Conservation (phyloP, 2,329 filamentous ascomycete genomes). For the Fusarium sp. region DNA sequence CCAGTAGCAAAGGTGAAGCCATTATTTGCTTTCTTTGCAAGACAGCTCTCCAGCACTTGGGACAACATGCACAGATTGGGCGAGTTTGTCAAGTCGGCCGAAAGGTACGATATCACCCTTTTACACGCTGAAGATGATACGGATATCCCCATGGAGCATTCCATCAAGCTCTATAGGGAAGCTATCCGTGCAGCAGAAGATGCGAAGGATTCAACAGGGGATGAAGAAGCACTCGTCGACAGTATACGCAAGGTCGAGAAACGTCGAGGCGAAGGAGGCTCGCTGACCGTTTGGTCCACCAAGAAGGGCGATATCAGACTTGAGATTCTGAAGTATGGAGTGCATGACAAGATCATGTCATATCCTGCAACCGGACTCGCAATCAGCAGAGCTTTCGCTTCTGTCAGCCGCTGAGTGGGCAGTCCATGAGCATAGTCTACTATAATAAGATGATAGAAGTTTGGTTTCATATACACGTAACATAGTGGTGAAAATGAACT, state of each 20-base stretch:
- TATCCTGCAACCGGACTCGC: conserved; percentile 62
- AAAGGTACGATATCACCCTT: conserved; percentile 55
- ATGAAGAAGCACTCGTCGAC: conserved; percentile 7
- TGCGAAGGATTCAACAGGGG: conserved; percentile 48
- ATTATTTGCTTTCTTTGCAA: conserved; percentile 56
- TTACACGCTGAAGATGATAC: conserved; percentile 61
- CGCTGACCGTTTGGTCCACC: conserved; percentile 59
- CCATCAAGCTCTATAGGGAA: conserved; percentile 60
- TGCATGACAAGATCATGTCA: conserved; percentile 65
- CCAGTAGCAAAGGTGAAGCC: conserved; percentile 62
- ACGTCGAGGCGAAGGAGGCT: conserved; percentile 58
- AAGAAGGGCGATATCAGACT: conserved; percentile 59
- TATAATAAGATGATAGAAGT: not conserved
- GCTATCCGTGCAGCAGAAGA: conserved; percentile 58
- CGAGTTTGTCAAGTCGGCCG: conserved; percentile 49
- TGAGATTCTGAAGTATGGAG: conserved; percentile 62
- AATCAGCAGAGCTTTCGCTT: conserved; percentile 47
- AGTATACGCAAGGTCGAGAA: conserved; percentile 35
- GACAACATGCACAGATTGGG: conserved; percentile 57
- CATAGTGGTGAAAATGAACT: not conserved
- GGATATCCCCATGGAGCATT: conserved; percentile 61
- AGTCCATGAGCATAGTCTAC: not conserved
- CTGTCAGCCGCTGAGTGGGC: not conserved
- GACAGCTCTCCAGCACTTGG: conserved; percentile 60
- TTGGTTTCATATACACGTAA: not conserved